Percentiles rank a stretch among this genome's conserved stretches.
Conservation (phyloP, 305 asterid genomes). For the Fraxinus dipetala region DNA sequence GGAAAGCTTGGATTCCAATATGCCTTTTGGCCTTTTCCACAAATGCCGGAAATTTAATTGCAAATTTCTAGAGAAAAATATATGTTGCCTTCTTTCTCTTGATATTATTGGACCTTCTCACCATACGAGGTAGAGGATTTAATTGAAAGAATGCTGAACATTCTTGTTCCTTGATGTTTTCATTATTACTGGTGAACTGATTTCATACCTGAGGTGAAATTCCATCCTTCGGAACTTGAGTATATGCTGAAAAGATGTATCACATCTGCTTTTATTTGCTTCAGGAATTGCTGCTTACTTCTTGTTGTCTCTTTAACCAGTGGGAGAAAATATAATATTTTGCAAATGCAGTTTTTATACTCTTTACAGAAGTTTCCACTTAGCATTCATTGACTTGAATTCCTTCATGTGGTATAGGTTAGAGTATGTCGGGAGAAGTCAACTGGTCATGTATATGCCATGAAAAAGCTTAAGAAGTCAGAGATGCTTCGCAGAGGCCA, state of each 20-base stretch:
- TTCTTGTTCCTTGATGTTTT: not conserved
- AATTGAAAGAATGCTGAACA: not conserved
- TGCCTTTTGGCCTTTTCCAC: not conserved
- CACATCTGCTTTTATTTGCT: not conserved
- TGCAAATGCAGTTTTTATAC: not conserved
- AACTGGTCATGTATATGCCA: conserved; percentile 81
- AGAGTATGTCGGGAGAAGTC: conserved; percentile 84
- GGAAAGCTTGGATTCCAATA: not conserved
- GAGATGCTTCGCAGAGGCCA: conserved; percentile 99
- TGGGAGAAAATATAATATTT: not conserved
- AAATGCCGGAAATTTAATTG: not conserved
- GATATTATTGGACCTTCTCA: not conserved
- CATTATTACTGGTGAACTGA: not conserved
- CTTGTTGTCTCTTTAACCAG: not conserved
- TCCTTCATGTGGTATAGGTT: conserved; percentile 44
- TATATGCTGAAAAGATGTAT: not conserved
- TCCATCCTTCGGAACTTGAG: not conserved
- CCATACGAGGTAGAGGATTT: not conserved
- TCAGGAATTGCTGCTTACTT: not conserved
- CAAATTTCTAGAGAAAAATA: not conserved
- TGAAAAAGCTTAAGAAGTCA: conserved; percentile 92
- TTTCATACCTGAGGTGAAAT: not conserved
- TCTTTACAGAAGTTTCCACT: not conserved
- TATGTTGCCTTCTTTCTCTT: not conserved
- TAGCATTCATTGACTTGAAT: not conserved